phyloP scores from a whole-genome alignment of 805 yeast genomes.

The Limtongozyma cylindracea region DNA sequence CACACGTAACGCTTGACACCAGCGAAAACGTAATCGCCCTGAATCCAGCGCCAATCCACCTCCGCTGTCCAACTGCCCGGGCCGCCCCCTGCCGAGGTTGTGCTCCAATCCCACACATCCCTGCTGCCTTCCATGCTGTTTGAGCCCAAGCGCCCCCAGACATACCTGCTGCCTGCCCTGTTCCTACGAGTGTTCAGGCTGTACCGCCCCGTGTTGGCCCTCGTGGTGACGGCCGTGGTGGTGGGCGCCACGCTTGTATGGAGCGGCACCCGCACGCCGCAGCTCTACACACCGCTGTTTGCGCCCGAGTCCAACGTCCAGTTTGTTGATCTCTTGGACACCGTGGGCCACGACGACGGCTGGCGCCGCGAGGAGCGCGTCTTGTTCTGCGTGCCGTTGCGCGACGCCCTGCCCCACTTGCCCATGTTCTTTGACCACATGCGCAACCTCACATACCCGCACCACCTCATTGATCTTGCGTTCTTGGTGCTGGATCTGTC shows the following conservation, averaged over 20 bases:
- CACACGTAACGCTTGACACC: too few species aligned
- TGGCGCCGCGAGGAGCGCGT: conserved; percentile 25
- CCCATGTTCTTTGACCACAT: conserved; percentile 68
- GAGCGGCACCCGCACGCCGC: conserved; percentile 1
- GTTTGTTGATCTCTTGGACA: conserved; percentile 48
- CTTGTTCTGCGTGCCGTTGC: conserved; percentile 44
- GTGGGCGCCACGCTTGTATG: conserved; percentile 3
- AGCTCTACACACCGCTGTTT: conserved; percentile 11
- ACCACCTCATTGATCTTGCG: conserved; percentile 53
- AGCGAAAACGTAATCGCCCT: too few species aligned
- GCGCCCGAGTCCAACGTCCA: conserved; percentile 16
- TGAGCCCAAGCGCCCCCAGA: too few species aligned
- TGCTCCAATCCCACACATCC: too few species aligned
- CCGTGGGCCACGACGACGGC: conserved; percentile 16
- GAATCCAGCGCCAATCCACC: too few species aligned
- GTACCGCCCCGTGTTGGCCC: conserved; percentile 1
- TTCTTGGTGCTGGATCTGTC: conserved; percentile 57
- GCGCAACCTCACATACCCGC: conserved; percentile 74
- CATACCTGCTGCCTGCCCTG: too few species aligned
- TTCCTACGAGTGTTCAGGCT: too few species aligned
- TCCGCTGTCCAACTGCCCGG: too few species aligned
- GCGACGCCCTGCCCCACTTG: conserved; percentile 55
- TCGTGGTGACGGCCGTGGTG: conserved; percentile 2
- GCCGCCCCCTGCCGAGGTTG: too few species aligned
- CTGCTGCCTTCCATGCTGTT: too few species aligned